Evolutionary conservation across 495 filamentous ascomycete species (phyloP), one percentile per base, ranked within the genome.

Genomic region (Xylaria telfairii): DNA sequence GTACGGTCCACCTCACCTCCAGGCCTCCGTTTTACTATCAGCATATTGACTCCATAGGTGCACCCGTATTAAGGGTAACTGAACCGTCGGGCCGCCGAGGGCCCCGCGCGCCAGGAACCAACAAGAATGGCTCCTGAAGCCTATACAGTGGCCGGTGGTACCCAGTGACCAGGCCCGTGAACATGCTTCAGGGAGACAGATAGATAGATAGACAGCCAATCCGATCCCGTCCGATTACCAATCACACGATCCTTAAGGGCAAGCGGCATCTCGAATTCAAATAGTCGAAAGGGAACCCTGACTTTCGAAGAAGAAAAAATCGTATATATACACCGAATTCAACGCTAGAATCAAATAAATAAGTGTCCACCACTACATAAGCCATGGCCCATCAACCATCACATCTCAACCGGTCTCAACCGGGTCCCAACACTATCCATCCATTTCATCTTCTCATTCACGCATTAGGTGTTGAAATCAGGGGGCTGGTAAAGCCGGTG

Each of bases 381-480:
- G 47, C 51, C 54, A 59, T 59, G 15, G 51, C 51, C 51, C 51
- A 37, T 59, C 54, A 59, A 59, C 54, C 54, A 59, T 37, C 30
- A 59, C 4, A 59, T 59, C 30, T 59, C 30, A 59, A 59, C 54
- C 54, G 28, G 54, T 37, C 54, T 59, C 54, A 59, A 59, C 21
- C 30, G 54, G 54, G 54, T 37, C 30, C 30, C 54, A 6, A 59
- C 54, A 59, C 30, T 30, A 37, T 59, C 49, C 49, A 53, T 53
- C 32, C 28, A 54, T 54, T 24, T 54, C 51, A 54, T 54, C 51
- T 54, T 46, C 44, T 46, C 19, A 46, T 46, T 46, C 44, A 4
- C 44, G 44, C 44, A 46, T 46, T n/a, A n/a, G n/a, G n/a, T n/a
- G n/a, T n/a, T n/a, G n/a, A n/a, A n/a, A n/a, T n/a, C n/a, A n/a